Evolutionary conservation across 2,329 filamentous ascomycete species (phyloP), one percentile per base, ranked within the genome.

Genomic region (Talaromyces funiculosus): DNA sequence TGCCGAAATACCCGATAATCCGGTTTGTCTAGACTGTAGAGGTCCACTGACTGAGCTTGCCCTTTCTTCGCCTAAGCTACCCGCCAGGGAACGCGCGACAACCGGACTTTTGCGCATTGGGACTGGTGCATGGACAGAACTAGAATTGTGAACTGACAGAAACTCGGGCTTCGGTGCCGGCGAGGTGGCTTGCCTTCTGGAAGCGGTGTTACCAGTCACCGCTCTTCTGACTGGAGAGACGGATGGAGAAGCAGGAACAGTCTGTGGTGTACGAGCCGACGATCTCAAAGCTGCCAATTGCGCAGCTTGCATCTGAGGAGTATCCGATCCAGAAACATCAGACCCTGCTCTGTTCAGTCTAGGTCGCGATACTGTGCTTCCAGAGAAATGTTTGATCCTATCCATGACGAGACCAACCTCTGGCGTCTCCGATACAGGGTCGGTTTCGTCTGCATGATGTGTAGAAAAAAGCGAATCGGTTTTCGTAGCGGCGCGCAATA

Each of bases 391-490:
- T 53, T 71, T 71, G 53, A 77, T 74, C 61, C 72, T 76, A 61
- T 75, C 72, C 64, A 64, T 75, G 42, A 77, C 75, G 4, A 73
- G 71, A 22, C 71, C 72, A 22, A 67, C 65, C 62, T 71, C 69
- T 5, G 71, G 73, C n/a, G 64, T 65, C 57, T 64, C 62, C 45
- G 67, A 62, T 29, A 59, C 61, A 9, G 37, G 31, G 10, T 61
- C 54, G 18, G 26, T 14, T n/a, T 58, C 60, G 38, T 42, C 38
- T 24, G 24, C 54, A 22, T 60, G 57, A 31, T 60, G 60, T 60
- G 20, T 60, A 62, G 65, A 62, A 58, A 62, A 65, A 57, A 63
- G 63, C 49, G 61, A 57, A 58, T 67, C 67, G 49, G 67, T 63
- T 51, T 68, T 58, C 38, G 64, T 60, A 16, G 67, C 63, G 42